phyloP scores from a whole-genome alignment of 2,329 filamentous ascomycete species.

The Botrytis elliptica region DNA sequence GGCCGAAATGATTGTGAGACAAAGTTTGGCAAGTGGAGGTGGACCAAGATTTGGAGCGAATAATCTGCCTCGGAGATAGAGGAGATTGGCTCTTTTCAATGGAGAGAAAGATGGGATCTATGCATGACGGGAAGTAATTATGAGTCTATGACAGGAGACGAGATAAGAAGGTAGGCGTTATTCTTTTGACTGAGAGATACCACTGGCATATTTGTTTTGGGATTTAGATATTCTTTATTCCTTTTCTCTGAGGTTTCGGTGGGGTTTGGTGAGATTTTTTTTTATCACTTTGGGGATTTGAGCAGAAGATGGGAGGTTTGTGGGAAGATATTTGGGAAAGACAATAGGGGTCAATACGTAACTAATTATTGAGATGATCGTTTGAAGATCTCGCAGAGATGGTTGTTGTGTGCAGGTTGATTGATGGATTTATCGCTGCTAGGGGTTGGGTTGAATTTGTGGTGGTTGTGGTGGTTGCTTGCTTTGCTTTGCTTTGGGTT shows the following conservation, averaged over 20 bases:
- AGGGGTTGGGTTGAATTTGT: neutral
- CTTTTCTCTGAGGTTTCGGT: neutral
- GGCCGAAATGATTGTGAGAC: conserved; percentile 89
- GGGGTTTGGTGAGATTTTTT: neutral
- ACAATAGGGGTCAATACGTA: neutral
- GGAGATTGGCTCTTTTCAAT: neutral
- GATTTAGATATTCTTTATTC: neutral
- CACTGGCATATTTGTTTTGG: conserved; percentile 12
- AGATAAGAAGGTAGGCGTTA: conserved; percentile 9
- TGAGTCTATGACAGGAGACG: conserved; percentile 7
- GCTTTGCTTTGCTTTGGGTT: neutral
- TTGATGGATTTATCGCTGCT: neutral
- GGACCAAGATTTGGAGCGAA: conserved; percentile 40
- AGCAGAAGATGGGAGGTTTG: neutral
- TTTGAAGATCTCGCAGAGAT: neutral
- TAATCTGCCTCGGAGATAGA: conserved; percentile 37
- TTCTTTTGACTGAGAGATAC: conserved; percentile 12
- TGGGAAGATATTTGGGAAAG: neutral
- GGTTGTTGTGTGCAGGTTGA: neutral
- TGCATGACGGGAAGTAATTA: conserved; percentile 10
- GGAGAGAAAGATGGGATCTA: neutral
- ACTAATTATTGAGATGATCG: neutral
- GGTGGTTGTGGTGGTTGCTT: neutral
- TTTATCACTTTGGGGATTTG: neutral
- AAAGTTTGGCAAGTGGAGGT: conserved; percentile 69